Base-by-base conservation (phyloP, 768 basidiomycete genomes). In the Pleurotus pulmonarius region DNA sequence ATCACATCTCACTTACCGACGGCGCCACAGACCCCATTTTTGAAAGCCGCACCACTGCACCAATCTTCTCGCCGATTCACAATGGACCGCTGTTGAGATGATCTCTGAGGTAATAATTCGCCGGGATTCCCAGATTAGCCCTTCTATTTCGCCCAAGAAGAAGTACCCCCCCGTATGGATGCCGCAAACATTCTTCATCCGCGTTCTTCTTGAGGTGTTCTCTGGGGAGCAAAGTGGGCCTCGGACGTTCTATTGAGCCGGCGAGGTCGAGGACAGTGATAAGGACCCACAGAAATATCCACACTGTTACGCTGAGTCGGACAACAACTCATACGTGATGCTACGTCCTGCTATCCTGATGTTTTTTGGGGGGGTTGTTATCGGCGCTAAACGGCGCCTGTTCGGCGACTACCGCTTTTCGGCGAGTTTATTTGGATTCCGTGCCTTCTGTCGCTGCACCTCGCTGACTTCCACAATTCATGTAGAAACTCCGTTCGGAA, bases 21-120 rank as follows among this genome's bases (percentile, higher is more conserved):
- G 29, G 29, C 29, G 29, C 29, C 29, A 34, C 29, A 12, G 2
- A 34, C 29, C 29, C 29, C 29, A 34, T 34, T 34, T 11, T 34
- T 34, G 29, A 34, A 34, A 34, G 29, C 29, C 29, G 29, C 29
- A 11, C 29, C 29, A 11, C 29, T 4, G 29, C 29, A 34, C 11
- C 29, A 34, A 34, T 34, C 11, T 11, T 9, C 29, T 34, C 29
- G 29, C 29, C 29, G 29, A 34, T 34, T 34, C 29, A 11, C 29
- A 34, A 34, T 34, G 8, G 9, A 11, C 29, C 29, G 29, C 29
- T 34, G 9, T 34, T 34, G 29, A 34, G 9, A 11, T 0, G 26
- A 4, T n/a, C 51, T 18, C 20, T 53, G 39, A 53, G 51, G 51
- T 43, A 53, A 53, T 53, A 53, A 24, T 41, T 53, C 15, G n/a